Percentiles rank a stretch among this genome's conserved stretches.
Evolutionary conservation across 2,329 filamentous ascomycete species (phyloP).

Genomic region (Calonectria naviculata): DNA sequence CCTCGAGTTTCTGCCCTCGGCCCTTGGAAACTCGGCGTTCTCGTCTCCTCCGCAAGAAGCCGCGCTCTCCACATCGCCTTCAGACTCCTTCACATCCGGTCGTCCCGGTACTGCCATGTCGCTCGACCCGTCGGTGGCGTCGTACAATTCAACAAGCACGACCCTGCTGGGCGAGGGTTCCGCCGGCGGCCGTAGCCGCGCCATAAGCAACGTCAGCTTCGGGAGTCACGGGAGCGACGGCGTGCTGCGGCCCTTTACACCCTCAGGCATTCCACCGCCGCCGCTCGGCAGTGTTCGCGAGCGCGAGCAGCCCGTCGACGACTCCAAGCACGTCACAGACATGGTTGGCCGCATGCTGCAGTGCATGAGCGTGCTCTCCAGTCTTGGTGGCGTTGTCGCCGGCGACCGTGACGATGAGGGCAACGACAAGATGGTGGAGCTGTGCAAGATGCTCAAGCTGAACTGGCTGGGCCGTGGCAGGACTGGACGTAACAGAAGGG

Average conservation of each 20-base stretch:
- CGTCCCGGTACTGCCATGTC: conserved; percentile 81
- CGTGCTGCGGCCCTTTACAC: conserved; percentile 63
- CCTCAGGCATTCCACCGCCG: conserved; percentile 44
- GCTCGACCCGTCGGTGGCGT: conserved; percentile 79
- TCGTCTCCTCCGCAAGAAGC: conserved; percentile 64
- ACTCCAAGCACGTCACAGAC: conserved; percentile 86
- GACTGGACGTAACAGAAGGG: conserved; percentile 88
- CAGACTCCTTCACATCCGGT: conserved; percentile 57
- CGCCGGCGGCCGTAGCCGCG: conserved; percentile 75
- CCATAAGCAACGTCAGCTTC: conserved; percentile 86
- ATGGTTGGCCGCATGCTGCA: conserved; percentile 96
- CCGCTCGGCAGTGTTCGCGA: conserved; percentile 59
- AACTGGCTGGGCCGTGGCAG: conserved; percentile 95
- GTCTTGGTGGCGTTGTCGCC: conserved; percentile 65
- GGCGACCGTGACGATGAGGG: conserved; percentile 73
- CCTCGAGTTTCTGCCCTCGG: conserved; percentile 77
- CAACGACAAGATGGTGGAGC: conserved; percentile 82
- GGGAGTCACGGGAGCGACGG: conserved; percentile 62
- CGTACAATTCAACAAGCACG: conserved; percentile 83
- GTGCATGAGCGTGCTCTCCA: conserved; percentile 90
- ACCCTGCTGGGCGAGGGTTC: conserved; percentile 78
- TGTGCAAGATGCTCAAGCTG: conserved; percentile 90
- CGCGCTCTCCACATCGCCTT: conserved; percentile 63
- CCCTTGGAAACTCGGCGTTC: conserved; percentile 62
- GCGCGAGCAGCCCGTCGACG: conserved; percentile 71